Percentiles rank a stretch among this genome's conserved stretches.
Evolutionary conservation across 768 basidiomycete genomes (phyloP).

Genomic region (Hypsizygus marmoreus): DNA sequence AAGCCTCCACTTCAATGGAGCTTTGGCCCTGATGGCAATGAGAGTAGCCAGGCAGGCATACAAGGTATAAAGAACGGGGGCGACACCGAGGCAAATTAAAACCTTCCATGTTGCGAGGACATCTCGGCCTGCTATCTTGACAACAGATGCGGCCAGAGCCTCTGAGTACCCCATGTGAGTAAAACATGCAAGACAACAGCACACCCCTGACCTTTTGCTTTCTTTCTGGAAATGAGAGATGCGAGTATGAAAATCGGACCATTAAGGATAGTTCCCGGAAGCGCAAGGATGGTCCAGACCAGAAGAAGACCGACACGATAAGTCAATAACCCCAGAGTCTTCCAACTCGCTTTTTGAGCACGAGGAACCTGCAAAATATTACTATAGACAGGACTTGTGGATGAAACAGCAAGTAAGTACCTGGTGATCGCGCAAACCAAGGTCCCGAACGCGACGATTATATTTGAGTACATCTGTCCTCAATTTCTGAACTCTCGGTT

Average conservation of each 20-base stretch:
- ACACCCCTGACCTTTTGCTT: constrained; percentile 71
- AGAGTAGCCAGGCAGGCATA: constrained; percentile 82
- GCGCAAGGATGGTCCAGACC: constrained; percentile 80
- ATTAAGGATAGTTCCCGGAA: constrained; percentile 91
- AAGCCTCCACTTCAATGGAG: constrained; percentile 62
- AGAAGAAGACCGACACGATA: constrained; percentile 80
- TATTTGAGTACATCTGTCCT: constrained; percentile 83
- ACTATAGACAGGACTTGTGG: constrained; percentile 3
- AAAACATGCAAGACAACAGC: not conserved
- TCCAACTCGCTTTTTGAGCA: constrained; percentile 85
- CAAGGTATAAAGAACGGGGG: constrained; percentile 81
- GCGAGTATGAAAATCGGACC: constrained; percentile 92
- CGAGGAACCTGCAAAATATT: constrained; percentile 65
- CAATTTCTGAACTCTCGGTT: constrained; percentile 83
- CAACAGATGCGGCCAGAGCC: constrained; percentile 92
- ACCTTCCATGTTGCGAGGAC: constrained; percentile 99
- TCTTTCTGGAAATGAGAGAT: constrained; percentile 81
- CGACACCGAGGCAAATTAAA: constrained; percentile 87
- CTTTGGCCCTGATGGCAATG: constrained; percentile 67
- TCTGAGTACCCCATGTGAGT: constrained; percentile 50
- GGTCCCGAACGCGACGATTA: constrained; percentile 82
- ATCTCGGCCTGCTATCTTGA: constrained; percentile 94
- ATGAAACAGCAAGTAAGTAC: constrained; percentile 33
- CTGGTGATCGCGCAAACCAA: constrained; percentile 94
- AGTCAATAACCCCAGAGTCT: constrained; percentile 77